Percentiles rank a stretch among this genome's conserved stretches.
phyloP scores from a whole-genome alignment of 371 early-diverging fungal genomes.

The Rhizomucor pusillus region DNA sequence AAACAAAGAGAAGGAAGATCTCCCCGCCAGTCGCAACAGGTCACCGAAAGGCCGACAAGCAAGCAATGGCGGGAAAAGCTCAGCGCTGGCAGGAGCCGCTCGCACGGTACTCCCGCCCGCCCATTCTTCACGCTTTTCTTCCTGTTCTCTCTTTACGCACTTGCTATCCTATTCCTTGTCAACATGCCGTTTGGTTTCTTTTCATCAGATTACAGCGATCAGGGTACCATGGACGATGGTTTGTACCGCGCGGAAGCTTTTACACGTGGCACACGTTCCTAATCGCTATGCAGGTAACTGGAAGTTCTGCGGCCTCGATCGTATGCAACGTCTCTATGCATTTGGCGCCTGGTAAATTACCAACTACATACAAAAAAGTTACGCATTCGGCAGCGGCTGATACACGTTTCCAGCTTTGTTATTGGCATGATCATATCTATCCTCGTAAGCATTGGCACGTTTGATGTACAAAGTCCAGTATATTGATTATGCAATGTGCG shows the following conservation, averaged over 20 bases:
- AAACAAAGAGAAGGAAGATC: too few species aligned
- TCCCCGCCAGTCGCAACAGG: too few species aligned
- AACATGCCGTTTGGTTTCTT: constrained; percentile 49
- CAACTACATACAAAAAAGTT: not conserved
- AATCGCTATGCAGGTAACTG: constrained; percentile 30
- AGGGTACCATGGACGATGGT: constrained; percentile 52
- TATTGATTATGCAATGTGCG: not conserved
- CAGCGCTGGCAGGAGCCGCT: too few species aligned
- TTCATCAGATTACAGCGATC: constrained; percentile 37
- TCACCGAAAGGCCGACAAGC: too few species aligned
- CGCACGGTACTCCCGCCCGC: too few species aligned
- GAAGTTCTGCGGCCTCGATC: constrained; percentile 59
- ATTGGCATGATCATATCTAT: constrained; percentile 74
- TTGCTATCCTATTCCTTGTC: too few species aligned
- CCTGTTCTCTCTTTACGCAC: too few species aligned
- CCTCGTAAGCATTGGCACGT: constrained; percentile 46
- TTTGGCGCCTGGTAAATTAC: constrained; percentile 73
- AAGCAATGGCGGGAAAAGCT: too few species aligned
- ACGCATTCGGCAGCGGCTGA: not conserved
- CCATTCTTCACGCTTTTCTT: too few species aligned
- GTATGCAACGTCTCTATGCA: constrained; percentile 86
- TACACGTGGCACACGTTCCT: not conserved
- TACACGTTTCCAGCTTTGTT: constrained; percentile 52
- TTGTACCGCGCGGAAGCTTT: not conserved
- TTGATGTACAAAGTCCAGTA: constrained; percentile 4